Percentiles rank a stretch among this genome's conserved stretches.
Conservation (phyloP, 2,329 filamentous ascomycete genomes). For the Sphaerulina populicola region DNA sequence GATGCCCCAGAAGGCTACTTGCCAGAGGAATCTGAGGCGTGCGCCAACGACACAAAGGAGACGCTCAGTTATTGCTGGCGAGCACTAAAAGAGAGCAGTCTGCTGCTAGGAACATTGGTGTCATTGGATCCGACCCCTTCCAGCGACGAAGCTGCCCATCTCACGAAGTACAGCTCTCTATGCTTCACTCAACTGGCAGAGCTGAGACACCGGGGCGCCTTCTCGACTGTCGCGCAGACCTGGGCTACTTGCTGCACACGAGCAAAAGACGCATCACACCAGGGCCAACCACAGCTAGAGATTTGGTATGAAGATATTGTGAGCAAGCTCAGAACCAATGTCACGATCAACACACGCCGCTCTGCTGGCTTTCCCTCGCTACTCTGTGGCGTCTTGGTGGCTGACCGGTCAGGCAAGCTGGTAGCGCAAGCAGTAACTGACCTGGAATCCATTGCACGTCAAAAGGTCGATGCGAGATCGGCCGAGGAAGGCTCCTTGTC, state of each 20-base stretch:
- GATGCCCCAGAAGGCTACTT: conserved; percentile 89
- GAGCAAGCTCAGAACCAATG: conserved; percentile 47
- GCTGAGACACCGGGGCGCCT: conserved; percentile 82
- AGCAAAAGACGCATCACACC: conserved; percentile 45
- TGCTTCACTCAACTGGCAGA: conserved; percentile 75
- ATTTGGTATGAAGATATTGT: conserved; percentile 54
- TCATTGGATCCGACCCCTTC: not conserved
- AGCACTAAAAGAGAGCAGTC: conserved; percentile 90
- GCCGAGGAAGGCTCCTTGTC: conserved; percentile 55
- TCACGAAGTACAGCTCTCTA: conserved; percentile 40
- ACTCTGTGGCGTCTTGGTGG: conserved; percentile 69
- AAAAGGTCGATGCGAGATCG: conserved; percentile 18
- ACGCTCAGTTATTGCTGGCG: conserved; percentile 91
- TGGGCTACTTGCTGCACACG: conserved; percentile 72
- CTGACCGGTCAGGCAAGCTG: conserved; percentile 49
- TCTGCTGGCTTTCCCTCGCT: conserved; percentile 88
- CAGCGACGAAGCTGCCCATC: not conserved
- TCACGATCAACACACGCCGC: conserved; percentile 71
- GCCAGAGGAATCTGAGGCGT: conserved; percentile 65
- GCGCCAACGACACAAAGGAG: conserved; percentile 72
- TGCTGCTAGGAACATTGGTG: conserved; percentile 25
- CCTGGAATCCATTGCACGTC: conserved; percentile 51
- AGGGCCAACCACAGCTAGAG: conserved; percentile 44
- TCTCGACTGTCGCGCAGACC: conserved; percentile 83
- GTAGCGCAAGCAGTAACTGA: conserved; percentile 58